A percentile compares a stretch with the other conserved stretches of the same genome.
Evolutionary conservation across 2,329 filamentous ascomycete genomes (phyloP).

Genomic region (Apiospora arundinis): DNA sequence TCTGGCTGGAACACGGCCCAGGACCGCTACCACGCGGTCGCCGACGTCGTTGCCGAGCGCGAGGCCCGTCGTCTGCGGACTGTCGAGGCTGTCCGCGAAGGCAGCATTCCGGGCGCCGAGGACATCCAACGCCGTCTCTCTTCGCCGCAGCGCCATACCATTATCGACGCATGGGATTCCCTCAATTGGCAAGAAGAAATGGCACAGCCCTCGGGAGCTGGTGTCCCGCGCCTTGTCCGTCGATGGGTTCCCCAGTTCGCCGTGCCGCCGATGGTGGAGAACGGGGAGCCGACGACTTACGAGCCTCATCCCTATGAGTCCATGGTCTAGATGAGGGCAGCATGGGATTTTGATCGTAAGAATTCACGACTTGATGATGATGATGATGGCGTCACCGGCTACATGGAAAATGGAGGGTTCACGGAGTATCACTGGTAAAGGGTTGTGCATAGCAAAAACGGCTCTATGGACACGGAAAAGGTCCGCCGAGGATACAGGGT

Average conservation of each 20-base stretch:
- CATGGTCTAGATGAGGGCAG: constrained; percentile 16
- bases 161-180: constrained; percentile 51
- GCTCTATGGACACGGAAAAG: not conserved
- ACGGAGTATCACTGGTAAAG: constrained; percentile 15
- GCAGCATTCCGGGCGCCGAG: constrained; percentile 43
- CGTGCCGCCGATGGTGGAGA: constrained; percentile 27
- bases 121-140: constrained; percentile 43
- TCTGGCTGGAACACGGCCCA: constrained; percentile 57
- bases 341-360: not conserved
- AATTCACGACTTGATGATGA: constrained; percentile 17
- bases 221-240: constrained; percentile 51
- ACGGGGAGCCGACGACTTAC: constrained; percentile 27
- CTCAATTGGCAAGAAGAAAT: constrained; percentile 58
- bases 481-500: constrained; percentile 7
- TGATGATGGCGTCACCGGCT: constrained; percentile 14
- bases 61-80: constrained; percentile 60
- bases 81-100: constrained; percentile 49
- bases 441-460: constrained; percentile 14
- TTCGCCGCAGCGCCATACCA: constrained; percentile 46
- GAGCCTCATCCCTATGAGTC: constrained; percentile 14
- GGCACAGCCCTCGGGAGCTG: constrained; percentile 44
- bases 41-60: constrained; percentile 60
- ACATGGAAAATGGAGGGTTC: constrained; percentile 17
- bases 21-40: constrained; percentile 55
- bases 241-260: constrained; percentile 50